A percentile compares a stretch with the other conserved stretches of the same genome.
Conservation (phyloP, 2,329 filamentous ascomycete species). For the Botrytis porri region DNA sequence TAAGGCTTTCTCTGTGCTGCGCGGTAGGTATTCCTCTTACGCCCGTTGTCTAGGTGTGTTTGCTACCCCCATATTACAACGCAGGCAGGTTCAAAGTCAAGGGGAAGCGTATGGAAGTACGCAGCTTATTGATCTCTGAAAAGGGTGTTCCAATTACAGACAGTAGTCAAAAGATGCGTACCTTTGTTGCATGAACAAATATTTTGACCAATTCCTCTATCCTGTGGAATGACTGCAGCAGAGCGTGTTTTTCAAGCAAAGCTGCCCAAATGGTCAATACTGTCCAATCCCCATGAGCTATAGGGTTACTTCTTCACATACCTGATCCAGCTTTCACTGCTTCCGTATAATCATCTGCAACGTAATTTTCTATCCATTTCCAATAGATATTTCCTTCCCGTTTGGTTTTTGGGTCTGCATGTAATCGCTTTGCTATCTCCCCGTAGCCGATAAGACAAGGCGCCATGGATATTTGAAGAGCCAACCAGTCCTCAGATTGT, state of each 20-base stretch:
- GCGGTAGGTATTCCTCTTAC: neutral
- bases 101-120: neutral
- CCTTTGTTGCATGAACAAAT: constrained; percentile 83
- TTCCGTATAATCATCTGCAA: constrained; percentile 72
- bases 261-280: constrained; percentile 44
- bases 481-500: constrained; percentile 82
- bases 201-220: constrained; percentile 81
- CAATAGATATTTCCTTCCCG: constrained; percentile 72
- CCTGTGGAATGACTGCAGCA: constrained; percentile 67
- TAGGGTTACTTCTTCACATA: constrained; percentile 41
- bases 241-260: constrained; percentile 71
- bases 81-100: neutral
- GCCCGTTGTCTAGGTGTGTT: neutral
- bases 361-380: constrained; percentile 89
- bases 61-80: neutral
- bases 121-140: neutral
- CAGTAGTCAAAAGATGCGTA: constrained; percentile 44
- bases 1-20: neutral
- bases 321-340: constrained; percentile 69
- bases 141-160: neutral
- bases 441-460: constrained; percentile 91
- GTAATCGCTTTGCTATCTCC: constrained; percentile 69
- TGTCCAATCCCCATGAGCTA: neutral
- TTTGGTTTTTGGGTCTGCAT: constrained; percentile 58
- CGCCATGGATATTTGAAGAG: constrained; percentile 77